Percentiles rank a stretch among this genome's conserved stretches.
Conservation (phyloP, 768 basidiomycete genomes). For the Lactifluus echinatus region DNA sequence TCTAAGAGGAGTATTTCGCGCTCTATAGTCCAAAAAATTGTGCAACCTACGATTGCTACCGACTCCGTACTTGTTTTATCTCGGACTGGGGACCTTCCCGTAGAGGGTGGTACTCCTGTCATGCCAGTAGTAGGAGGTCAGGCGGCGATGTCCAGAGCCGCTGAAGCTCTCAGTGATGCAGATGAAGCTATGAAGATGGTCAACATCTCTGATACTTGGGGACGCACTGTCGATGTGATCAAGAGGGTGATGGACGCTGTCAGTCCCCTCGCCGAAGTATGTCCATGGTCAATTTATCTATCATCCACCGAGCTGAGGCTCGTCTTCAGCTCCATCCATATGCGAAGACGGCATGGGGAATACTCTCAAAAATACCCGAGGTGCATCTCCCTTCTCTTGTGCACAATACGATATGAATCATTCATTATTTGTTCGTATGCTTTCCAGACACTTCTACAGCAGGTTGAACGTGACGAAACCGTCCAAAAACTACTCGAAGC, state of each 20-base stretch:
- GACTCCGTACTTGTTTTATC: too few relatives aligned
- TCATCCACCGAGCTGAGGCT: too few relatives aligned
- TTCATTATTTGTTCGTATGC: background rate
- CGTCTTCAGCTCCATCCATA: too few relatives aligned
- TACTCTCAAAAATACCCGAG: background rate
- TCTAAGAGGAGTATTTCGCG: too few relatives aligned
- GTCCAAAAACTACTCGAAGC: background rate
- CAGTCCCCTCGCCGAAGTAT: too few relatives aligned
- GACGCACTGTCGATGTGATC: background rate
- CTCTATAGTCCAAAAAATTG: too few relatives aligned
- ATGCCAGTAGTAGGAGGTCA: background rate
- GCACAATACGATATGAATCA: background rate
- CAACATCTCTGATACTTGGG: background rate
- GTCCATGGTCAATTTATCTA: background rate
- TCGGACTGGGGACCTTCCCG: too few relatives aligned
- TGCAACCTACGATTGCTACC: too few relatives aligned
- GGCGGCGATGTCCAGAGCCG: background rate
- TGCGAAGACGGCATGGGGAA: too few relatives aligned
- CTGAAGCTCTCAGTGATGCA: background rate
- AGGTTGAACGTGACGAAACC: background rate
- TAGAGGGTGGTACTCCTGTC: too few relatives aligned
- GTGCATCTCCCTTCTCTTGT: background rate
- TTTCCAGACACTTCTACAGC: background rate
- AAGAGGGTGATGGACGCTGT: background rate
- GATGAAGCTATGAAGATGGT: background rate